Evolutionary conservation across 2,329 filamentous ascomycete genomes (phyloP).

Genomic region (Chalaropsis ovoidea): DNA sequence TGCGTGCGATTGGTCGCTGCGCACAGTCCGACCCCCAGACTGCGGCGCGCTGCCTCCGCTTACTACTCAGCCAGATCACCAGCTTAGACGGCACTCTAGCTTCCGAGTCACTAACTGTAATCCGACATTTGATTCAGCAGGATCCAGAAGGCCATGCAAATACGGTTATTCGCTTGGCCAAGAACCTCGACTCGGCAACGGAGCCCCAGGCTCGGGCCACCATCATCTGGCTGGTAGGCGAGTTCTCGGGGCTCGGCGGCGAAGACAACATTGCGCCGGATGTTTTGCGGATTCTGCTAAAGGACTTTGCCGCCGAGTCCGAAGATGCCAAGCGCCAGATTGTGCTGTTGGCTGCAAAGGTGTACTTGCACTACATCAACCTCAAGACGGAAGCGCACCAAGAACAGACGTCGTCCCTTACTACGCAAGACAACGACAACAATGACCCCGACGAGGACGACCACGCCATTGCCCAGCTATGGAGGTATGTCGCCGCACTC

Average conservation of each 20-base stretch:
- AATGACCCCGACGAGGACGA: conserved; percentile 40
- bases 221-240: conserved; percentile 94
- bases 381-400: conserved; percentile 40
- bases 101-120: conserved; percentile 86
- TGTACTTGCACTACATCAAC: conserved; percentile 83
- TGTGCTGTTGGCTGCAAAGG: conserved; percentile 85
- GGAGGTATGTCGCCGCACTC: conserved; percentile 74
- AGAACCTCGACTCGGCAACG: conserved; percentile 78
- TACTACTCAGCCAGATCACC: conserved; percentile 79
- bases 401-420: conserved; percentile 32
- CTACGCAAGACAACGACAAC: conserved; percentile 28
- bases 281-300: conserved; percentile 76
- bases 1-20: conserved; percentile 86
- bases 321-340: conserved; percentile 87
- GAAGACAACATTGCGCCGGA: conserved; percentile 89
- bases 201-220: conserved; percentile 83
- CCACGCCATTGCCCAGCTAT: conserved; percentile 66
- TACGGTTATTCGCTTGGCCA: conserved; percentile 80
- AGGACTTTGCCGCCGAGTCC: conserved; percentile 72
- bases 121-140: conserved; percentile 89
- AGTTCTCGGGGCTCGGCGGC: conserved; percentile 71
- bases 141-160: conserved; percentile 68
- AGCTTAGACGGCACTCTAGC: conserved; percentile 79
- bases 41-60: conserved; percentile 66
- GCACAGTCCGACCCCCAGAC: conserved; percentile 66